Evolutionary conservation across 2,329 filamentous ascomycete species (phyloP).

Genomic region (Penicillium sp.): DNA sequence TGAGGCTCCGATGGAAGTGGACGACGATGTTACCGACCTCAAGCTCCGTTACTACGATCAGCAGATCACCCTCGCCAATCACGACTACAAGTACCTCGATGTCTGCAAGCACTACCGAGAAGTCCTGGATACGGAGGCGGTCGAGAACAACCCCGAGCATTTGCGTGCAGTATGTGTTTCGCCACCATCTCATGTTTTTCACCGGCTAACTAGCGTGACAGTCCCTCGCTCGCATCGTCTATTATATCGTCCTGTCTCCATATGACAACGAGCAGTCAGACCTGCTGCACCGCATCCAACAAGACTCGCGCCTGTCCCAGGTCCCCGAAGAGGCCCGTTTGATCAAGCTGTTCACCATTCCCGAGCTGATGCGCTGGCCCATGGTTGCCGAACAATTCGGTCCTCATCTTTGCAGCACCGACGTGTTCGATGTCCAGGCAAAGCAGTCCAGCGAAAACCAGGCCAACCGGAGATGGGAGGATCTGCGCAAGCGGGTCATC

Average conservation of each 20-base stretch:
- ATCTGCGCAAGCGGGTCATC: constrained; percentile 95
- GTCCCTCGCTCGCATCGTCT: constrained; percentile 92
- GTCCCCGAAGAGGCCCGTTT: constrained; percentile 79
- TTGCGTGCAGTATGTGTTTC: constrained; percentile 69
- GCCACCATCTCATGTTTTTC: background rate
- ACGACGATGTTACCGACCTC: constrained; percentile 91
- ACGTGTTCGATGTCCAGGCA: constrained; percentile 74
- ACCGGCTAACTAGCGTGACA: constrained; percentile 34
- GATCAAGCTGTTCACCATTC: constrained; percentile 89
- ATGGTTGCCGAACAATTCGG: constrained; percentile 87
- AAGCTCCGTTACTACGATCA: constrained; percentile 97
- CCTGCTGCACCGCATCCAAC: constrained; percentile 86
- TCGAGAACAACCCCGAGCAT: constrained; percentile 84
- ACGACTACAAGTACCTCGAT: constrained; percentile 95
- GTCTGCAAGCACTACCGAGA: constrained; percentile 98
- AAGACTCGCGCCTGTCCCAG: constrained; percentile 75
- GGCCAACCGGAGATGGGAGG: constrained; percentile 83
- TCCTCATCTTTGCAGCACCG: constrained; percentile 79
- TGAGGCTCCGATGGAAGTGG: constrained; percentile 69
- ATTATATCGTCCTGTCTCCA: constrained; percentile 93
- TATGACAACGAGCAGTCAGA: constrained; percentile 99
- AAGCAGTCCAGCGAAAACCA: constrained; percentile 71
- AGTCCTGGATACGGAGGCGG: constrained; percentile 91
- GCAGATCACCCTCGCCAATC: constrained; percentile 91
- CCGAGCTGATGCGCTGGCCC: constrained; percentile 98